These are phyloP conservation scores for Thraustotheca clavata DNA, from an alignment of 352 stramenopile species.

Conservation along the genomic window DNA sequence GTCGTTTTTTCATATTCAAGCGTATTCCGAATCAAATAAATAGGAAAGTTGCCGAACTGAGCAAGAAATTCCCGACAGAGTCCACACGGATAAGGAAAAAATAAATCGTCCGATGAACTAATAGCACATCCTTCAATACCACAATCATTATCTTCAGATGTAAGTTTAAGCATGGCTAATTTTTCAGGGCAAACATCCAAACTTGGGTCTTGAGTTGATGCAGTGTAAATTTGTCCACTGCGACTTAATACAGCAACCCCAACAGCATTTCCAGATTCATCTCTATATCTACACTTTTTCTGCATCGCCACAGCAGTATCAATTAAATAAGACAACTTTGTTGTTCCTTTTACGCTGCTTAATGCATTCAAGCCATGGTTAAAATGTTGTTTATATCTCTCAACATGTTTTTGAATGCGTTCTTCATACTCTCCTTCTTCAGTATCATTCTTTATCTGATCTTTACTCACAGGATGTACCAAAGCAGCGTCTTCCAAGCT, in stretches of 20 bases:
- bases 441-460: neutral
- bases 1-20: constrained; percentile 42
- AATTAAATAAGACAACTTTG: constrained; percentile 5
- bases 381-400: constrained; percentile 12
- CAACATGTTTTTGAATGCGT: neutral
- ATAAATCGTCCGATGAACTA: constrained; percentile 9
- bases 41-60: constrained; percentile 57
- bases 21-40: constrained; percentile 52
- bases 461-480: neutral
- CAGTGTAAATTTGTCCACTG: constrained; percentile 7
- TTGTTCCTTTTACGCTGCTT: neutral
- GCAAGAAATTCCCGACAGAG: constrained; percentile 59
- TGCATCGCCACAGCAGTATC: constrained; percentile 9
- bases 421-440: neutral
- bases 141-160: constrained; percentile 10
- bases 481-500: neutral
- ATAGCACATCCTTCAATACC: constrained; percentile 12
- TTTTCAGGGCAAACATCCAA: constrained; percentile 13
- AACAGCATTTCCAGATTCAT: neutral
- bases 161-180: constrained; percentile 13
- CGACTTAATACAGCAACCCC: constrained; percentile 14
- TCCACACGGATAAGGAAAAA: constrained; percentile 44
- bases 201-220: constrained; percentile 4
- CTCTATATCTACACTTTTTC: neutral
- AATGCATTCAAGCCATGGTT: neutral